Conservation (phyloP, 129 eudicot genomes). For the Centaurea solstitialis region DNA sequence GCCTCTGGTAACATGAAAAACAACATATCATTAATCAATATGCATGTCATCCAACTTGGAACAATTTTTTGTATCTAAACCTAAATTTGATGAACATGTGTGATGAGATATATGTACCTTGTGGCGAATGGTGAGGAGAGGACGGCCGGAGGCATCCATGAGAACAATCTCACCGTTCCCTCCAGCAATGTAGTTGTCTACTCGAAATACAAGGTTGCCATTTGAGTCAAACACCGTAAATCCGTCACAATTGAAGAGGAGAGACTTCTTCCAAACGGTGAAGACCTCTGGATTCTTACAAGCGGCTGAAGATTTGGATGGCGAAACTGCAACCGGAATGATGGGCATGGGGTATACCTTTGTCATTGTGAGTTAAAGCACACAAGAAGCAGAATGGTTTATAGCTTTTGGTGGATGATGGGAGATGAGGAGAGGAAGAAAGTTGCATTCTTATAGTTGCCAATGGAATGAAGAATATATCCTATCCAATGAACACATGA, state of each 20-base stretch:
- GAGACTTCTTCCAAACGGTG: slow-evolving; percentile 23
- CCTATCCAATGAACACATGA: too few relatives aligned
- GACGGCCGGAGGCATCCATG: slow-evolving; percentile 53
- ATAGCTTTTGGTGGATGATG: background rate
- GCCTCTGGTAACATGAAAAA: slow-evolving; percentile 13
- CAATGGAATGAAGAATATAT: too few relatives aligned
- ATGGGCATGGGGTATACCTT: too few relatives aligned
- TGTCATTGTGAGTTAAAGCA: background rate
- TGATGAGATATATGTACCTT: slow-evolving; percentile 17
- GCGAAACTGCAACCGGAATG: too few relatives aligned
- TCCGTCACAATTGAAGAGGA: too few relatives aligned
- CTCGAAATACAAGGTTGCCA: slow-evolving; percentile 61
- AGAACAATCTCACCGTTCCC: slow-evolving; percentile 35
- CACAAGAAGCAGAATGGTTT: background rate
- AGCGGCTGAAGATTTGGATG: background rate
- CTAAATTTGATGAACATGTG: background rate
- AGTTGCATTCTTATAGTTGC: background rate
- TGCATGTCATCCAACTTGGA: background rate
- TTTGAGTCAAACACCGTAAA: background rate
- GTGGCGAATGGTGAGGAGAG: slow-evolving; percentile 19
- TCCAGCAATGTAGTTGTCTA: slow-evolving; percentile 45
- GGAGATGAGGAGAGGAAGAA: background rate
- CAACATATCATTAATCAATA: background rate
- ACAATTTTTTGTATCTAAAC: too few relatives aligned
- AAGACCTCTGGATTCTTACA: slow-evolving; percentile 20